A percentile compares a stretch with the other conserved stretches of the same genome.
These are phyloP conservation scores for Cryptococcus sp. DNA, from an alignment of 1,284 basidiomycete species.

Conservation along the genomic window DNA sequence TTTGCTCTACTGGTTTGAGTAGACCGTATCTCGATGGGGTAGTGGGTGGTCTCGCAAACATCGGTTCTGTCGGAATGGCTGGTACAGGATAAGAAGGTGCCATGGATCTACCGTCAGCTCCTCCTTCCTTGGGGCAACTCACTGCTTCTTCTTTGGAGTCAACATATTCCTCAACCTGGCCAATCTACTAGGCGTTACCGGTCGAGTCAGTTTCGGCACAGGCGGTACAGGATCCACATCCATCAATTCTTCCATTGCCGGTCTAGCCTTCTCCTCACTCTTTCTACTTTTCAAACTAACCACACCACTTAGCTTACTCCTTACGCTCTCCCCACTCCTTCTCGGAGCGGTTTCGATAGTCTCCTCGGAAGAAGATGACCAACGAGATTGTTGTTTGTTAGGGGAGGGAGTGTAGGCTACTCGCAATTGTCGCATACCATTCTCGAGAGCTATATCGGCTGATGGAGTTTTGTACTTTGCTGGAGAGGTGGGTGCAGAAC, in stretches of 20 bases:
- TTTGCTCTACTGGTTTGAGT: too few species aligned
- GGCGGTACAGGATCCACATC: constrained; percentile 11
- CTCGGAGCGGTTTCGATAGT: constrained; percentile 5
- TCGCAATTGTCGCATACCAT: constrained; percentile 23
- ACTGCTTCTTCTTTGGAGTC: constrained; percentile 1
- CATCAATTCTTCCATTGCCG: constrained; percentile 13
- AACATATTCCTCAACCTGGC: constrained; percentile 24
- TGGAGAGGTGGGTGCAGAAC: constrained; percentile 16
- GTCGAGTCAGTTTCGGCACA: constrained; percentile 16
- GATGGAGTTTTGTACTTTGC: constrained; percentile 14
- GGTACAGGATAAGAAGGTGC: not conserved
- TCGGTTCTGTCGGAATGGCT: not conserved
- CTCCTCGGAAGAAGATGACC: constrained; percentile 21
- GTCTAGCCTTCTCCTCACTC: constrained; percentile 16
- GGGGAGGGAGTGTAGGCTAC: constrained; percentile 7
- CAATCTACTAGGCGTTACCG: constrained; percentile 26
- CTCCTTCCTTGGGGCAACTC: too few species aligned
- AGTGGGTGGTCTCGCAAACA: not conserved
- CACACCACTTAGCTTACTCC: constrained; percentile 9
- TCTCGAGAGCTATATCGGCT: constrained; percentile 22
- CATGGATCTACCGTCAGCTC: too few species aligned
- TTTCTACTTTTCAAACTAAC: constrained; percentile 13
- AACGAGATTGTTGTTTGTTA: constrained; percentile 17
- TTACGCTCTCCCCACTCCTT: constrained; percentile 22
- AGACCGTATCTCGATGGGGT: not conserved